Evolutionary conservation across 1,139 yeast genomes (phyloP).

Genomic region (Saccharomyces hybrid): DNA sequence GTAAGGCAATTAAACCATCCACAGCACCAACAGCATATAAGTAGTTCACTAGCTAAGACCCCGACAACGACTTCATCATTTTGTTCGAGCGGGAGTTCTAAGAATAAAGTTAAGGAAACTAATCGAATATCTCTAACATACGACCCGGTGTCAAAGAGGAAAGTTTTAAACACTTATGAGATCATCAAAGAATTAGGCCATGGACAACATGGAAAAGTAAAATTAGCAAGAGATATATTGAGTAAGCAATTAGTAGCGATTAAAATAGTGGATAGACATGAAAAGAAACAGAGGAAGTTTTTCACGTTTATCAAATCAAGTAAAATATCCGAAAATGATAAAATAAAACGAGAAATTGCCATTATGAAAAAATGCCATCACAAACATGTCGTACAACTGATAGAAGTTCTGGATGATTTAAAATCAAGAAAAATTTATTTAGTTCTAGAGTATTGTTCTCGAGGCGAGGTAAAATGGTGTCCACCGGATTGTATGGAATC

Average conservation of each 20-base stretch:
- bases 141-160: slow-evolving; percentile 80
- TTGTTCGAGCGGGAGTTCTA: neutral
- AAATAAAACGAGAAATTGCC: slow-evolving; percentile 85
- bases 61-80: neutral
- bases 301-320: slow-evolving; percentile 17
- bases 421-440: slow-evolving; percentile 79
- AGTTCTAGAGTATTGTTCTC: slow-evolving; percentile 84
- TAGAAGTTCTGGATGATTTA: slow-evolving; percentile 86
- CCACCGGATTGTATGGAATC: slow-evolving; percentile 36
- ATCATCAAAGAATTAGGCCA: slow-evolving; percentile 81
- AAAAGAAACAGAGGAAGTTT: slow-evolving; percentile 29
- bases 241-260: slow-evolving; percentile 79
- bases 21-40: slow-evolving; percentile 31
- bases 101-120: slow-evolving; percentile 67
- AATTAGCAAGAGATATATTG: slow-evolving; percentile 70
- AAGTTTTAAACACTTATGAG: slow-evolving; percentile 85
- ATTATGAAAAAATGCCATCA: slow-evolving; percentile 92
- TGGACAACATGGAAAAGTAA: slow-evolving; percentile 97
- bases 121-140: slow-evolving; percentile 73
- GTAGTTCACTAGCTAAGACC: neutral
- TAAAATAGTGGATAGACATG: slow-evolving; percentile 78
- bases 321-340: slow-evolving; percentile 34
- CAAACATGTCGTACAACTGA: slow-evolving; percentile 78
- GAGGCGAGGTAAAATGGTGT: slow-evolving; percentile 87
- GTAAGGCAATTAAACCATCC: slow-evolving; percentile 37